Percentiles rank a stretch among this genome's conserved stretches.
phyloP scores from a whole-genome alignment of 2,329 filamentous ascomycete species.

The Shiraia sp. region DNA sequence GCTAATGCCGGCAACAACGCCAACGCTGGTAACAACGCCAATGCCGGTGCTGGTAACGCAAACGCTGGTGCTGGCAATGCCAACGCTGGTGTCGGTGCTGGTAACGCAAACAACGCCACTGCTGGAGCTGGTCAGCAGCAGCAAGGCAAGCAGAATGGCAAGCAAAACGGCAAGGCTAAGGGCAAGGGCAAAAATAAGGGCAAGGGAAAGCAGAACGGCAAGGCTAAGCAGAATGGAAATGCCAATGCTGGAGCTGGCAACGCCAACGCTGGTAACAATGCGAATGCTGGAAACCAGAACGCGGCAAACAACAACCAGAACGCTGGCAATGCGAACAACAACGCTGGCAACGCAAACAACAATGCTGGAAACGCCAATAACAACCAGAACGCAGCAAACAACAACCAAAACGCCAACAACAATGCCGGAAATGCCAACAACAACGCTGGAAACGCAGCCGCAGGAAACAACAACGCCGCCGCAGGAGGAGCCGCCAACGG shows the following conservation, averaged over 20 bases:
- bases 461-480: conserved; percentile 7
- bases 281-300: conserved; percentile 6
- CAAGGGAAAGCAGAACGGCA: conserved; percentile 22
- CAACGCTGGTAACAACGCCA: conserved; percentile 3
- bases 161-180: neutral
- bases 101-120: conserved; percentile 4
- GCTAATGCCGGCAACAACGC: conserved; percentile 7
- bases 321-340: conserved; percentile 18
- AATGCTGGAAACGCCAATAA: conserved; percentile 12
- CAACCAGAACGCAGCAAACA: conserved; percentile 22
- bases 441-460: conserved; percentile 10
- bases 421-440: neutral
- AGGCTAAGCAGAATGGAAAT: neutral
- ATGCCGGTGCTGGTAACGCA: conserved; percentile 7
- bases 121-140: conserved; percentile 1
- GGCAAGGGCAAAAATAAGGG: conserved; percentile 4
- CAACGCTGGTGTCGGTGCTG: conserved; percentile 17
- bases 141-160: neutral
- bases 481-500: conserved; percentile 11
- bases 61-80: conserved; percentile 16
- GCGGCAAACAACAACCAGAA: conserved; percentile 11
- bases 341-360: conserved; percentile 10
- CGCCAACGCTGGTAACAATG: conserved; percentile 8
- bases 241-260: conserved; percentile 5
- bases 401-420: conserved; percentile 11